phyloP scores from a whole-genome alignment of 306 rosid species.

The Crotalaria pallida region DNA sequence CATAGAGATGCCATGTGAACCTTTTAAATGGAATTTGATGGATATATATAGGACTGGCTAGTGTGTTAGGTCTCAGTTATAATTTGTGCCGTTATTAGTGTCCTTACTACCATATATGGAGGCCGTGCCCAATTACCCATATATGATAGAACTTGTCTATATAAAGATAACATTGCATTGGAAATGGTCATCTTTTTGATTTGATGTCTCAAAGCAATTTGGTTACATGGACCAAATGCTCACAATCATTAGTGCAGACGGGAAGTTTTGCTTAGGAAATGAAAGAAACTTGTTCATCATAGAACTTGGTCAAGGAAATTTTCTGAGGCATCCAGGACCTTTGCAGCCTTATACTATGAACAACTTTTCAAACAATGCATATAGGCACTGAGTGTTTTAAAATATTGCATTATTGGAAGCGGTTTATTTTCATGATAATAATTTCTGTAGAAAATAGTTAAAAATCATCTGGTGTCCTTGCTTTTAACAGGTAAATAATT shows the following conservation, averaged over 20 bases:
- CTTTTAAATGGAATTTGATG: slow-evolving; percentile 9
- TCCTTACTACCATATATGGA: slow-evolving; percentile 16
- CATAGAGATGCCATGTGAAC: neutral
- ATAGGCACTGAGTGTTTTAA: neutral
- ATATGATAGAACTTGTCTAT: neutral
- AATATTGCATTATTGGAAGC: no score
- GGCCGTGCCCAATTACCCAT: neutral
- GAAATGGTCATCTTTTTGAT: slow-evolving; percentile 20
- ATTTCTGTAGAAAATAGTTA: neutral
- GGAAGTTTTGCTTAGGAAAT: slow-evolving; percentile 19
- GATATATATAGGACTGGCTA: neutral
- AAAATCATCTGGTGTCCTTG: neutral
- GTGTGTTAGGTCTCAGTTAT: slow-evolving; percentile 20
- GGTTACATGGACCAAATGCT: slow-evolving; percentile 8
- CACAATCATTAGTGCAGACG: slow-evolving; percentile 20
- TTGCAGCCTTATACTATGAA: neutral
- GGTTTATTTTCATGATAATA: neutral
- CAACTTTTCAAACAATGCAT: neutral
- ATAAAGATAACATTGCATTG: slow-evolving; percentile 9
- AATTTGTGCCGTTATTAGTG: slow-evolving; percentile 1
- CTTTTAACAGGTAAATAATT: neutral
- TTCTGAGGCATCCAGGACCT: neutral
- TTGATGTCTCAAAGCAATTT: slow-evolving; percentile 23
- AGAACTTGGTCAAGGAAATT: neutral
- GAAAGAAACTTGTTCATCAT: neutral